Evolutionary conservation across 1,284 basidiomycete genomes (phyloP).

Genomic region (Pholiota adiposa): DNA sequence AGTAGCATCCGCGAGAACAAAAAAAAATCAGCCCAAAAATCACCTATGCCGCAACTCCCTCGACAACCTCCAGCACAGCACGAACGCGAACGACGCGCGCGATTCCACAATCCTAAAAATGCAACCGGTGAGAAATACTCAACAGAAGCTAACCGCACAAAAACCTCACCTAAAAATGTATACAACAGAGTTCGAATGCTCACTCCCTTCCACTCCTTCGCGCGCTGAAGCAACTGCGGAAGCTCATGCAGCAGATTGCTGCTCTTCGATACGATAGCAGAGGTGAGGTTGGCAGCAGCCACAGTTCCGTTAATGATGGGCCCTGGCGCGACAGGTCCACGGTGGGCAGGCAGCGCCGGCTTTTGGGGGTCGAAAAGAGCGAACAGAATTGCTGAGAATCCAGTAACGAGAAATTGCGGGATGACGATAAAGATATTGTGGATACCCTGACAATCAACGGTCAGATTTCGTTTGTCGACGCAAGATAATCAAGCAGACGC

Average conservation of each 20-base stretch:
- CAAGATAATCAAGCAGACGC: constrained; percentile 28
- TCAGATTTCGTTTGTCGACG: constrained; percentile 6
- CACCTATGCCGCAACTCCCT: constrained; percentile 58
- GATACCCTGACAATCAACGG: constrained; percentile 63
- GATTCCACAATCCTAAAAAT: constrained; percentile 68
- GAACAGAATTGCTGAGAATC: constrained; percentile 68
- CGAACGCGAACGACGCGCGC: constrained; percentile 71
- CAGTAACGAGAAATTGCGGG: constrained; percentile 73
- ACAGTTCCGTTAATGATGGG: constrained; percentile 31
- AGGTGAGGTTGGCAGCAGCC: constrained; percentile 9
- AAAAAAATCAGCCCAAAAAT: not conserved
- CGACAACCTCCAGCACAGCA: constrained; percentile 70
- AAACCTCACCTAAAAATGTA: constrained; percentile 73
- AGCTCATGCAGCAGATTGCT: constrained; percentile 5
- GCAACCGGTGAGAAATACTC: not conserved
- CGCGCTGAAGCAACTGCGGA: constrained; percentile 10
- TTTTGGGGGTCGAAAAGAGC: constrained; percentile 64
- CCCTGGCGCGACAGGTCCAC: constrained; percentile 33
- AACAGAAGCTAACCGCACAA: not conserved
- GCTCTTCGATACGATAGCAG: constrained; percentile 7
- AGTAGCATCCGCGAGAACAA: not conserved
- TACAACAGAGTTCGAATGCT: constrained; percentile 66
- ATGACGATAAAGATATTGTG: constrained; percentile 91
- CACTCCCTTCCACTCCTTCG: constrained; percentile 23
- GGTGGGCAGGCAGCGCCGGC: constrained; percentile 45